These are phyloP conservation scores for Rutstroemia sp. DNA, from an alignment of 2,329 filamentous ascomycete species.

Conservation along the genomic window DNA sequence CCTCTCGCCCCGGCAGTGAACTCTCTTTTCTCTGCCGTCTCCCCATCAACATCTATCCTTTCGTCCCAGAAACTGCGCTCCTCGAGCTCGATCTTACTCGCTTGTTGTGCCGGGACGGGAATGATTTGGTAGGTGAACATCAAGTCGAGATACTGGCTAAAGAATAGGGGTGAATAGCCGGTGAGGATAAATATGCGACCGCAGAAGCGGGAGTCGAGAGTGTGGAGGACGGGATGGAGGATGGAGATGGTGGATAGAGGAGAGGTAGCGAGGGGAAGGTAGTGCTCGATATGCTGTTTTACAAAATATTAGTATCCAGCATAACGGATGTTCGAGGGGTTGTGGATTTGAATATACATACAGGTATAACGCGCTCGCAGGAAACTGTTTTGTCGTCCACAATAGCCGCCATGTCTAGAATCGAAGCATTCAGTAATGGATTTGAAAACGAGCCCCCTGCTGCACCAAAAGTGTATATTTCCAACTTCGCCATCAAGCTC, in stretches of 20 bases:
- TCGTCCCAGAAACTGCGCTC: conserved; percentile 8
- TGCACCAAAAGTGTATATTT: conserved; percentile 69
- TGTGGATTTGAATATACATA: not conserved
- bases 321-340: not conserved
- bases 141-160: conserved; percentile 12
- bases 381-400: not conserved
- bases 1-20: conserved; percentile 12
- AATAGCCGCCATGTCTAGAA: not conserved
- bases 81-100: not conserved
- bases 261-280: conserved; percentile 45
- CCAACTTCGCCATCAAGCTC: conserved; percentile 55
- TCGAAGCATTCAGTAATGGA: conserved; percentile 36
- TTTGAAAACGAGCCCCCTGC: conserved; percentile 76
- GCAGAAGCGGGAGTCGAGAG: conserved; percentile 8
- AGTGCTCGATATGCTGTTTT: conserved; percentile 70
- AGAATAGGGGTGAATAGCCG: conserved; percentile 7
- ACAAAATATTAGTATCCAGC: not conserved
- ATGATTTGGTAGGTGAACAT: conserved; percentile 1
- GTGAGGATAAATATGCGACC: conserved; percentile 30
- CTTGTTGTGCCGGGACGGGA: not conserved
- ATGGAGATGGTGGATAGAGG: conserved; percentile 53
- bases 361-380: conserved; percentile 9
- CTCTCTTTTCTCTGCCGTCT: conserved; percentile 15
- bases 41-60: conserved; percentile 10
- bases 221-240: conserved; percentile 58